Conservation (phyloP, 106 monocot genomes). For the Triglochin maritima region DNA sequence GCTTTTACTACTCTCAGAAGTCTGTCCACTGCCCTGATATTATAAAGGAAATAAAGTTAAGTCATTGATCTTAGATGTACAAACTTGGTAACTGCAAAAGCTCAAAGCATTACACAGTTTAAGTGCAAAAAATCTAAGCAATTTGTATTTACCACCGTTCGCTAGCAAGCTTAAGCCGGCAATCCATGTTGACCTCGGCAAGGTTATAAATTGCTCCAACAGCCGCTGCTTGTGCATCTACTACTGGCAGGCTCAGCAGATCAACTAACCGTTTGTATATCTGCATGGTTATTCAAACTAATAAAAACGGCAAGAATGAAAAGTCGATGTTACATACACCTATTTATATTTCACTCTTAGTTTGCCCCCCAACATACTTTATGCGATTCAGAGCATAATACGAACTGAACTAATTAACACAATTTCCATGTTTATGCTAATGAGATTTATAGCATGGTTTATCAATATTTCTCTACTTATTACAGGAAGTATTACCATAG, state of each 20-base stretch:
- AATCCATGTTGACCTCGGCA: constrained; percentile 90
- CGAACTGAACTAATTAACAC: too few relatives aligned
- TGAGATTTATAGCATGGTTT: too few relatives aligned
- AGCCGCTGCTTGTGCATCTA: constrained; percentile 81
- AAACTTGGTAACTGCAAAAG: not conserved
- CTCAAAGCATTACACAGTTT: not conserved
- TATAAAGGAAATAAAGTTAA: not conserved
- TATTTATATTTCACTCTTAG: too few relatives aligned
- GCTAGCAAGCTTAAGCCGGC: constrained; percentile 79
- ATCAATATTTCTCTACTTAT: too few relatives aligned
- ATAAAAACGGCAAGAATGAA: not conserved
- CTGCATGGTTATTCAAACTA: constrained; percentile 15
- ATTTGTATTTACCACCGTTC: constrained; percentile 63
- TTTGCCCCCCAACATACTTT: too few relatives aligned
- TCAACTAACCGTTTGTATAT: constrained; percentile 86
- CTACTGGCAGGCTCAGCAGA: constrained; percentile 63
- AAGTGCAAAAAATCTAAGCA: not conserved
- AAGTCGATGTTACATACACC: too few relatives aligned
- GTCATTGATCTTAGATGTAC: not conserved
- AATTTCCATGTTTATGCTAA: too few relatives aligned
- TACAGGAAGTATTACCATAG: too few relatives aligned
- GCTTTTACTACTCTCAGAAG: constrained; percentile 64
- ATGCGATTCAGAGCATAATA: too few relatives aligned
- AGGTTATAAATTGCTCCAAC: constrained; percentile 92
- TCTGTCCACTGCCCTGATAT: constrained; percentile 83